Conservation (phyloP, 1,139 yeast genomes). For the Zygosaccharomyces sapae region DNA sequence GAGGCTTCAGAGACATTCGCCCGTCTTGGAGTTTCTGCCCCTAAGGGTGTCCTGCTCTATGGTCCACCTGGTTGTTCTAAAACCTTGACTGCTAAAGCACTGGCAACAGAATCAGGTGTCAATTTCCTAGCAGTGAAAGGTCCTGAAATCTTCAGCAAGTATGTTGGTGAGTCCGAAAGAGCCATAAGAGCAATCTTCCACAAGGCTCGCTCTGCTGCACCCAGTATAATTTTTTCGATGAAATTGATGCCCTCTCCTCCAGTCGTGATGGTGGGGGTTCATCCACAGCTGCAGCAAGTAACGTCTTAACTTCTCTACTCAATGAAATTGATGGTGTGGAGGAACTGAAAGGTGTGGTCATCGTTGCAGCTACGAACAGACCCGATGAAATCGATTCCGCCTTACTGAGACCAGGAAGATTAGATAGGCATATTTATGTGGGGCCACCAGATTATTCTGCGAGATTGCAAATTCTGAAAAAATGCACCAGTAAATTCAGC, state of each 20-base stretch:
- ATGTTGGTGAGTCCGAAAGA: conserved; percentile 90
- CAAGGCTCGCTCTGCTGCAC: conserved; percentile 90
- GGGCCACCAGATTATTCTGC: conserved; percentile 85
- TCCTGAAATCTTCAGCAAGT: conserved; percentile 89
- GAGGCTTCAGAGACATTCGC: conserved; percentile 75
- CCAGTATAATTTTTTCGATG: conserved; percentile 93
- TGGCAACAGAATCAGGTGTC: conserved; percentile 91
- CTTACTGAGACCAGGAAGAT: conserved; percentile 84
- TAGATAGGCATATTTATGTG: conserved; percentile 88
- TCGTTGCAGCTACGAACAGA: conserved; percentile 91
- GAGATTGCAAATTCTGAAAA: conserved; percentile 66
- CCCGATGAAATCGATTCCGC: conserved; percentile 94
- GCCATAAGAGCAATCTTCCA: conserved; percentile 85
- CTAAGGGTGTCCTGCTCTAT: conserved; percentile 83
- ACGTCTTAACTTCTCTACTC: conserved; percentile 81
- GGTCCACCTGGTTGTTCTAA: conserved; percentile 99
- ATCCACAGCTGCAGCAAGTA: conserved; percentile 68
- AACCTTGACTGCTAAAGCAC: conserved; percentile 87
- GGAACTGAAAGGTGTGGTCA: conserved; percentile 84
- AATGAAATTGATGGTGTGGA: conserved; percentile 97
- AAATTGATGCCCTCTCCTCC: conserved; percentile 85
- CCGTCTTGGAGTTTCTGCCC: conserved; percentile 78
- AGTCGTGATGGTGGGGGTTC: conserved; percentile 58
- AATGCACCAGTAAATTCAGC: conserved; percentile 57
- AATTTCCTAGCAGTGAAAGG: conserved; percentile 93